Evolutionary conservation across 140 eudicot species (phyloP).

Genomic region (Bidens hawaiensis): DNA sequence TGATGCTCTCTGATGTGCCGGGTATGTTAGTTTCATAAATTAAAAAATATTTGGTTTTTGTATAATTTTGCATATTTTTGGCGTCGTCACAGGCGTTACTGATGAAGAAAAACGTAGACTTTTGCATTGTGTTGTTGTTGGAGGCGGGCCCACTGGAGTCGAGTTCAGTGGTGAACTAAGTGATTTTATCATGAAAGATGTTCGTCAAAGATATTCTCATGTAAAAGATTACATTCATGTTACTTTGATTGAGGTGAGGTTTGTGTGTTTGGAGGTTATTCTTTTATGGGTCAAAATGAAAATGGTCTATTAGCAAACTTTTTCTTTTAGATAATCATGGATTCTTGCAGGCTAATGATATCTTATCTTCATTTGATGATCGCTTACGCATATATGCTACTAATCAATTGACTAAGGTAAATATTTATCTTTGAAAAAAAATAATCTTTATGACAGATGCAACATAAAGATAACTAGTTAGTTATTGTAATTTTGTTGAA

Average conservation of each 20-base stretch:
- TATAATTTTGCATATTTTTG: background rate
- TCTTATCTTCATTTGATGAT: conserved; percentile 91
- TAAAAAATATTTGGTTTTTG: background rate
- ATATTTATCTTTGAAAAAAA: conserved; percentile 7
- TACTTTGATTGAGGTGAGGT: conserved; percentile 86
- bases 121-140: conserved; percentile 94
- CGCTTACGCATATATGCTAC: conserved; percentile 84
- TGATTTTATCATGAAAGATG: conserved; percentile 90
- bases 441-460: background rate
- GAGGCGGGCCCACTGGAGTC: conserved; percentile 99
- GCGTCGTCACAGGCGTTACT: conserved; percentile 44
- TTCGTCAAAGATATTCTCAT: conserved; percentile 81
- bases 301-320: background rate
- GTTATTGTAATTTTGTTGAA: background rate
- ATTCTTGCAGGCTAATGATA: conserved; percentile 84
- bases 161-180: conserved; percentile 99
- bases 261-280: conserved; percentile 5
- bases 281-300: background rate
- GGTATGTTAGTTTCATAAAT: conserved; percentile 34
- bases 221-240: conserved; percentile 90
- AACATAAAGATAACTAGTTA: background rate
- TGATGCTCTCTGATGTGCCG: conserved; percentile 92
- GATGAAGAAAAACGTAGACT: conserved; percentile 95
- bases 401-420: conserved; percentile 79
- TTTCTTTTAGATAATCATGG: background rate